Evolutionary conservation across 2,329 filamentous ascomycete species (phyloP).

Genomic region (Beauveria sp.): DNA sequence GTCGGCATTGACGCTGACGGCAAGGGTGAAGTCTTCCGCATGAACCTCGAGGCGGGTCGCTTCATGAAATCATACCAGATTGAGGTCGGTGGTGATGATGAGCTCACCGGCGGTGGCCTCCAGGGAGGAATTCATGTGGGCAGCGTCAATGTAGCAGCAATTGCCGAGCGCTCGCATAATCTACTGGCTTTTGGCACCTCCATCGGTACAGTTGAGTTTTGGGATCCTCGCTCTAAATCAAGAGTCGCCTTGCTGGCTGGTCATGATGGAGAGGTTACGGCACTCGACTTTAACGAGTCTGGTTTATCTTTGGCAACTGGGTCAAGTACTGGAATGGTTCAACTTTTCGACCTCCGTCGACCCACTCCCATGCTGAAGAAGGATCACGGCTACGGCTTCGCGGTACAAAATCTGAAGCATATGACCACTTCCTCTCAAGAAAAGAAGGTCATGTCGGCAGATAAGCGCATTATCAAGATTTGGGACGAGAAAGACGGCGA

Average conservation of each 20-base stretch:
- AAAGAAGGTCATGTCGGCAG: constrained; percentile 82
- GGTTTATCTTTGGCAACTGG: constrained; percentile 82
- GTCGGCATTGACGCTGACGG: constrained; percentile 83
- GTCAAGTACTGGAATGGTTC: constrained; percentile 78
- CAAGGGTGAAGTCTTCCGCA: constrained; percentile 81
- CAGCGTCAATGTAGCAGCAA: constrained; percentile 76
- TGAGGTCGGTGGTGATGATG: constrained; percentile 79
- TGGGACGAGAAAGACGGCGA: constrained; percentile 79
- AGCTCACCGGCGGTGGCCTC: constrained; percentile 61
- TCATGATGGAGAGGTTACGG: constrained; percentile 69
- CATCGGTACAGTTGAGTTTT: constrained; percentile 92
- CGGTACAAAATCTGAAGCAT: constrained; percentile 76
- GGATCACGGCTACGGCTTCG: constrained; percentile 91
- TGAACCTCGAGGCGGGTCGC: constrained; percentile 85
- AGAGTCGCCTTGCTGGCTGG: constrained; percentile 69
- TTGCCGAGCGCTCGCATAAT: constrained; percentile 85
- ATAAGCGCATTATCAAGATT: constrained; percentile 94
- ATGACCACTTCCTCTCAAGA: constrained; percentile 66
- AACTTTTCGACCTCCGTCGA: constrained; percentile 86
- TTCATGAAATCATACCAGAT: constrained; percentile 94
- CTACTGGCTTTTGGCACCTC: constrained; percentile 90
- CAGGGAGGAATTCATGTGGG: constrained; percentile 83
- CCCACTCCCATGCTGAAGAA: constrained; percentile 81
- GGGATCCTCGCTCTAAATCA: constrained; percentile 80
- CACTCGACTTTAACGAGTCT: constrained; percentile 75